phyloP scores from a whole-genome alignment of 140 eudicot genomes.

The Flaveria floridana region DNA sequence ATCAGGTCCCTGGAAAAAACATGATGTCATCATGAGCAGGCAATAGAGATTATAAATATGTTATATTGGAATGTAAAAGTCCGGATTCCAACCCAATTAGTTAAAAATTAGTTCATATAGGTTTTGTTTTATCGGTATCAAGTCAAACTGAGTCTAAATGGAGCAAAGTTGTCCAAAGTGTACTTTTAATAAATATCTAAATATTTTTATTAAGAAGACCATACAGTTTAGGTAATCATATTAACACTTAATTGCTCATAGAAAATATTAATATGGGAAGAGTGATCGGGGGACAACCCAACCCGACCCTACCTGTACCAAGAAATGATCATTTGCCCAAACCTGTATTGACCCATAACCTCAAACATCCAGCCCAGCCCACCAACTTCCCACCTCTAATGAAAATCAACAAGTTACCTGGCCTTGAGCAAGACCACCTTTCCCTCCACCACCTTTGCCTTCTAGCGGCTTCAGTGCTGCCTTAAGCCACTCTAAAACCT shows the following conservation, averaged over 20 bases:
- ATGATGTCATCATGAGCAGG: not conserved
- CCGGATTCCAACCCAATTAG: not conserved
- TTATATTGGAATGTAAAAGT: not conserved
- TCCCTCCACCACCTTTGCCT: slow-evolving; percentile 93
- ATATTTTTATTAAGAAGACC: not conserved
- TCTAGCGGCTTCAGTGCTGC: slow-evolving; percentile 61
- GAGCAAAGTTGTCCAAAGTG: not conserved
- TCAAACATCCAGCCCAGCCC: not conserved
- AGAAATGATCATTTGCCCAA: not conserved
- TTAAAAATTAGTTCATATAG: not conserved
- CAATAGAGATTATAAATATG: not conserved
- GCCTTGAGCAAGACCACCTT: slow-evolving; percentile 88
- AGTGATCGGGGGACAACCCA: not conserved
- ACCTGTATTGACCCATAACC: not conserved
- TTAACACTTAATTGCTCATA: not conserved
- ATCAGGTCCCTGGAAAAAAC: slow-evolving; percentile 57
- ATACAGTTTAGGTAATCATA: not conserved
- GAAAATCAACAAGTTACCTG: slow-evolving; percentile 51
- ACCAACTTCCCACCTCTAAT: not conserved
- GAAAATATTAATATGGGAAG: not conserved
- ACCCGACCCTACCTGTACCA: not conserved
- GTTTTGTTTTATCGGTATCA: not conserved
- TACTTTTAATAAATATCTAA: not conserved
- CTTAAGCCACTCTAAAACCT: slow-evolving; percentile 78
- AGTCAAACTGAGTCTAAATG: not conserved